Base-by-base conservation (phyloP, 345 rosid genomes). In the Zanthoxylum bungeanum region DNA sequence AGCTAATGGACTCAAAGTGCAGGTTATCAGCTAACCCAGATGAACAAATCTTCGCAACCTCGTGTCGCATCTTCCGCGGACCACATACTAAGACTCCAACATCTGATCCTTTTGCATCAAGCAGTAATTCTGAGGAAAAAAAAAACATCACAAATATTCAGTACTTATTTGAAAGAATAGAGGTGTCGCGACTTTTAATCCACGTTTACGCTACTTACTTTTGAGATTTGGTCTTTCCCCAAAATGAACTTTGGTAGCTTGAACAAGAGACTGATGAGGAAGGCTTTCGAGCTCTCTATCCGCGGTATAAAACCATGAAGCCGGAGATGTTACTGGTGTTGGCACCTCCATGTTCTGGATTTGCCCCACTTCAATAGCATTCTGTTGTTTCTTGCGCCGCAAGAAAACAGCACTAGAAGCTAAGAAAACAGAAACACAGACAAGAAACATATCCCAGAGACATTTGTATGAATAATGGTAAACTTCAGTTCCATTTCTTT, bases 221-320 rank as follows among this genome's bases (percentile, higher is more conserved):
- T 77, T 83, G 12, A 91, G 70, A 70, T 90, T 84, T 31, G 97
- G 98, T 65, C 91, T 85, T 60, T 66, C 68, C 21, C 96, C 96
- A 33, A 81, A 84, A 75, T 85, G 86, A 56, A 86, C 80, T 25
- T 76, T 72, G 66, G 89, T 86, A 40, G 79, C 71, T 55, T 87
- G 74, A 31, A 75, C 79, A 30, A 86, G 78, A 24, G 85, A 78
- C 73, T 75, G 85, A 73, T 66, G 76, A 3, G 84, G 86, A 68
- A 79, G 78, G 64, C 83, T 83, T 80, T 85, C 78, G 46, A 83
- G 73, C 81, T 93, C 93, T 66, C 85, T 72, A 46, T 84, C 92
- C 16, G 69, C 57, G 64, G 52, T 55, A 37, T 27, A 14, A 64
- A 78, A 77, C 75, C 79, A 63, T 22, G 78, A 75, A 5, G 68